Conservation (phyloP, 352 stramenopile species). For the Globisporangium ultimum region DNA sequence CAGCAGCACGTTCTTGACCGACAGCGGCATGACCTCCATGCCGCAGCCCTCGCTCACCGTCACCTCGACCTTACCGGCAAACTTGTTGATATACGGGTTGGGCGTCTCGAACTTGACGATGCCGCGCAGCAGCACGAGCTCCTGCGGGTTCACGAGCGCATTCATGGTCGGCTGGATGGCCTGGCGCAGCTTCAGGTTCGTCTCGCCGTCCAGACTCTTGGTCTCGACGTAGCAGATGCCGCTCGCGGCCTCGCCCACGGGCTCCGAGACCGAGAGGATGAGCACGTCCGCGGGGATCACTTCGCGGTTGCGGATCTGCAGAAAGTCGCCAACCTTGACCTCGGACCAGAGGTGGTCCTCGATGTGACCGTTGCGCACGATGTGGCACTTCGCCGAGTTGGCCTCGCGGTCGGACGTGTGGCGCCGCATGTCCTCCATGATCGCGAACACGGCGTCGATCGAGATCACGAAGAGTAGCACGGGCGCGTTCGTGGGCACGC, state of each 20-base stretch:
- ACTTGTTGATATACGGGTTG: slow-evolving; percentile 88
- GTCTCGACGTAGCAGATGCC: slow-evolving; percentile 91
- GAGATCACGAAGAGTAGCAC: slow-evolving; percentile 89
- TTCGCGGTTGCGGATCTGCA: slow-evolving; percentile 78
- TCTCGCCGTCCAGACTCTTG: slow-evolving; percentile 90
- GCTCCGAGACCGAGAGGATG: slow-evolving; percentile 74
- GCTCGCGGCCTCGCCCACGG: slow-evolving; percentile 56
- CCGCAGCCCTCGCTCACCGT: slow-evolving; percentile 58
- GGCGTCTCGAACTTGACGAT: slow-evolving; percentile 72
- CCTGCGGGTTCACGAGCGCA: slow-evolving; percentile 40
- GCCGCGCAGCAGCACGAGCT: slow-evolving; percentile 54
- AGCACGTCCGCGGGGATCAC: slow-evolving; percentile 83
- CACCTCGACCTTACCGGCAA: slow-evolving; percentile 80
- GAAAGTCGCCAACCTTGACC: slow-evolving; percentile 84
- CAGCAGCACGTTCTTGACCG: slow-evolving; percentile 88
- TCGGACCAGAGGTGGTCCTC: slow-evolving; percentile 77
- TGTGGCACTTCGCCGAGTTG: slow-evolving; percentile 72
- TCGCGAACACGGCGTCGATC: slow-evolving; percentile 87
- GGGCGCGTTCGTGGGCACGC: slow-evolving; percentile 70
- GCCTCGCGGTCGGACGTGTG: slow-evolving; percentile 80
- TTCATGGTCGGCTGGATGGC: slow-evolving; percentile 70
- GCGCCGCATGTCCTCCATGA: slow-evolving; percentile 82
- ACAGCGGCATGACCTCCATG: slow-evolving; percentile 73
- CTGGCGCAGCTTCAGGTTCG: slow-evolving; percentile 89
- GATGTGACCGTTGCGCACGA: slow-evolving; percentile 63